Base-by-base conservation (phyloP, 768 basidiomycete genomes). In the Ramaria sp. region DNA sequence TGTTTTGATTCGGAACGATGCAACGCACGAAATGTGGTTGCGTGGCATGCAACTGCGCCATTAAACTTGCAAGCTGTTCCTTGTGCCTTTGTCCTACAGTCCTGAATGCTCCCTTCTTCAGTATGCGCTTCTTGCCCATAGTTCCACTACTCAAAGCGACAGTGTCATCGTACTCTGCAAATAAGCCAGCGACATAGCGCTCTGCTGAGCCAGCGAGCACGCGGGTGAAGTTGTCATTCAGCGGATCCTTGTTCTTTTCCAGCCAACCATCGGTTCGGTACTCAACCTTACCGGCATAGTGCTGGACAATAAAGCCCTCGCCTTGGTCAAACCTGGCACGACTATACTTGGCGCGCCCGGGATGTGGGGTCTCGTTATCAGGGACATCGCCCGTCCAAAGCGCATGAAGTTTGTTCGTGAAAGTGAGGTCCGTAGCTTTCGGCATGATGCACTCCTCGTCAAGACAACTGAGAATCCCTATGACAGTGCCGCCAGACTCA, bases 391-490 rank as follows among this genome's bases (percentile, higher is more conserved):
- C 70, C 19, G 53, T 74, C 93, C 93, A 97, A 58, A 91, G 73
- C 12, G 78, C 75, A 63, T 91, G 79, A 2, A 97, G 79, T 70
- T 97, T 98, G 71, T 91, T 82, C 33, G 92, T 91, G 73, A 99
- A 98, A 0, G 94, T 97, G 43, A 82, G 71, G 68, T 99, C 95
- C 12, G 88, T 91, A 3, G 95, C 95, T 67, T 91, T 92, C n/a
- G 95, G 96, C 95, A 98, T 99, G 70, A 99, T 98, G 67, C 95
- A 98, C 61, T 97, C 95, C 67, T 98, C 96, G 68, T 99, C 96
- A 37, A 99, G 73, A 64, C 88, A 86, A 60, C 91, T 90, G 46
- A 99, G 78, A 59, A 98, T 86, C 53, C 96, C 96, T 60, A 97
- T 92, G 0, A 75, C 73, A 19, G 72, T 74, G 13, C 80, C 76